These are phyloP conservation scores for Raffaelea albimanens DNA, from an alignment of 2,329 filamentous ascomycete genomes.

Conservation along the genomic window DNA sequence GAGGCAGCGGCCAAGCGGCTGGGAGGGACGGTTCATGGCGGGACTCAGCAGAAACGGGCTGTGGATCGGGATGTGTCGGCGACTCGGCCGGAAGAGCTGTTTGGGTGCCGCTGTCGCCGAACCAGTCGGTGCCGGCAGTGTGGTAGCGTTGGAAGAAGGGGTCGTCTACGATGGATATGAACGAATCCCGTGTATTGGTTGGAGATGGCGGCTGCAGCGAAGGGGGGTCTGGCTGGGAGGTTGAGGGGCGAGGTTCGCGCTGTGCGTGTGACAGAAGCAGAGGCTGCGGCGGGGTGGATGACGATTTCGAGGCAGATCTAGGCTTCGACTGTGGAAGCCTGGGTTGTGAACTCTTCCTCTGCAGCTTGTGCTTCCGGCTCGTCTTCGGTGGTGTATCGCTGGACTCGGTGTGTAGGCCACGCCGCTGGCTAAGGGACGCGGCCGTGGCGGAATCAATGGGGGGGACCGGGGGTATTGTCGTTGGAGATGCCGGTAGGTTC, in stretches of 20 bases:
- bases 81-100: slow-evolving; percentile 5
- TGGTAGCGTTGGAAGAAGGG: slow-evolving; percentile 43
- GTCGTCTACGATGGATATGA: slow-evolving; percentile 45
- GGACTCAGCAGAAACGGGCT: slow-evolving; percentile 11
- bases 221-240: background rate
- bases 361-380: slow-evolving; percentile 1
- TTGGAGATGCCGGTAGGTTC: background rate
- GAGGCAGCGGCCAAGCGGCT: slow-evolving; percentile 30
- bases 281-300: background rate
- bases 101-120: slow-evolving; percentile 13
- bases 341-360: too few species aligned
- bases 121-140: slow-evolving; percentile 20
- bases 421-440: slow-evolving; percentile 7
- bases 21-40: slow-evolving; percentile 29
- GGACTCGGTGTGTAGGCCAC: slow-evolving; percentile 1
- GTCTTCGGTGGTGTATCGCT: background rate
- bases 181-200: slow-evolving; percentile 32
- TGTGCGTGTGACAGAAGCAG: background rate
- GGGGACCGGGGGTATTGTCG: slow-evolving; percentile 5
- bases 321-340: background rate
- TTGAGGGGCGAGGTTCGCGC: slow-evolving; percentile 5
- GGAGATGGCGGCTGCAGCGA: slow-evolving; percentile 8
- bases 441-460: background rate
- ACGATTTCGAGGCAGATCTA: slow-evolving; percentile 1
- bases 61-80: slow-evolving; percentile 14